Percentiles rank a stretch among this genome's conserved stretches.
Conservation (phyloP, 306 rosid genomes). For the Aeschynomene evenia region DNA sequence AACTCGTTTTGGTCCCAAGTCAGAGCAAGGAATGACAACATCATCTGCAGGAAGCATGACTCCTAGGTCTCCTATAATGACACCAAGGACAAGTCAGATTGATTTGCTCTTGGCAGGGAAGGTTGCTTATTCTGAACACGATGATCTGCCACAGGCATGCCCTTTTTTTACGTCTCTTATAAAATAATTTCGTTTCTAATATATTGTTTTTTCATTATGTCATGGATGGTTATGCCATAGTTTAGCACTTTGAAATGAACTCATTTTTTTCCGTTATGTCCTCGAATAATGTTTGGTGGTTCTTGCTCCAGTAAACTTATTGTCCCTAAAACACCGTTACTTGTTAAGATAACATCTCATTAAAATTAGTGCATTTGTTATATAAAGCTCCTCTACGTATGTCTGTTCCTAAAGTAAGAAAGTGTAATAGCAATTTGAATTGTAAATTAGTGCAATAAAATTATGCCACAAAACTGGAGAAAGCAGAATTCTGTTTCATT, state of each 20-base stretch:
- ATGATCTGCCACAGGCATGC: constrained; percentile 90
- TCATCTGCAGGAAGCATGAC: constrained; percentile 99
- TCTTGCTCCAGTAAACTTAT: not conserved
- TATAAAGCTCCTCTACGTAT: not conserved
- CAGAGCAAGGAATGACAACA: constrained; percentile 98
- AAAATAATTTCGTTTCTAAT: not conserved
- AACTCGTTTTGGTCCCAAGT: constrained; percentile 99
- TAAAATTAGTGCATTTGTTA: not conserved
- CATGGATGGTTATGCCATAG: constrained; percentile 6
- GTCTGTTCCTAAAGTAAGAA: not conserved
- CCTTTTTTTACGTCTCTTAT: constrained; percentile 9
- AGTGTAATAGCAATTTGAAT: not conserved
- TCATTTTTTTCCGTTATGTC: constrained; percentile 11
- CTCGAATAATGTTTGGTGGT: constrained; percentile 13
- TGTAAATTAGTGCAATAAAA: not conserved
- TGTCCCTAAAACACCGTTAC: not conserved
- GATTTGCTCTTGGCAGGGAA: constrained; percentile 93
- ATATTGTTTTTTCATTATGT: constrained; percentile 5
- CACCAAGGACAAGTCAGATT: constrained; percentile 93
- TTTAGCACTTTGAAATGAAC: not conserved
- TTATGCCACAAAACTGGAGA: not conserved
- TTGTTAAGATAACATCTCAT: not conserved
- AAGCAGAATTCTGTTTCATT: not conserved
- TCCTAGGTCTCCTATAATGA: constrained; percentile 95
- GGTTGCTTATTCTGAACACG: constrained; percentile 89